Evolutionary conservation across 2,329 filamentous ascomycete genomes (phyloP).

Genomic region (Metarhizium robertsii): DNA sequence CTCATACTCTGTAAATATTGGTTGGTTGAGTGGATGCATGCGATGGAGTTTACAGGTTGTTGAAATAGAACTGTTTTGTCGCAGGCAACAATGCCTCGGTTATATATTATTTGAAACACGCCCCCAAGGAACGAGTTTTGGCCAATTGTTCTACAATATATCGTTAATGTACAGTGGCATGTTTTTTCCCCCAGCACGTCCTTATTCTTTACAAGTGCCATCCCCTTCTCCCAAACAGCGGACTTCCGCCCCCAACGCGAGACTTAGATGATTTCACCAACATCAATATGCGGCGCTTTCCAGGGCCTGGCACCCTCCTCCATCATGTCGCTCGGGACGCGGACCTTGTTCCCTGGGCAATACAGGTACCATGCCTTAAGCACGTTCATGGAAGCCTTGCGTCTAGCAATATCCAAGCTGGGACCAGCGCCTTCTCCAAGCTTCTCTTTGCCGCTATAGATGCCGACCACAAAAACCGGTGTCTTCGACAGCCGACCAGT

Average conservation of each 20-base stretch:
- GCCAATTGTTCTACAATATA: slow-evolving; percentile 27
- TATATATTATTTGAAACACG: not conserved
- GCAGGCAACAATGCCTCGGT: not conserved
- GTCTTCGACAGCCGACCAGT: slow-evolving; percentile 77
- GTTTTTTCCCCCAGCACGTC: not conserved
- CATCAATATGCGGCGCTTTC: slow-evolving; percentile 60
- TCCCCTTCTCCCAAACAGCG: not conserved
- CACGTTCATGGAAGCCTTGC: slow-evolving; percentile 72
- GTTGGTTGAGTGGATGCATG: not conserved
- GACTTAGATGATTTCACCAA: slow-evolving; percentile 57
- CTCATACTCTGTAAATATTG: not conserved
- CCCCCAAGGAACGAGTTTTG: not conserved
- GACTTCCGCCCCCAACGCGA: not conserved
- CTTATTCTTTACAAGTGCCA: not conserved
- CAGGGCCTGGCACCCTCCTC: slow-evolving; percentile 50
- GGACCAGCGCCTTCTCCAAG: slow-evolving; percentile 81
- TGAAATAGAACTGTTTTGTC: not conserved
- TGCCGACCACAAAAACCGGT: slow-evolving; percentile 88
- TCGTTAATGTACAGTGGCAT: slow-evolving; percentile 25
- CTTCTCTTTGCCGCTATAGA: slow-evolving; percentile 86
- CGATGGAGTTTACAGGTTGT: not conserved
- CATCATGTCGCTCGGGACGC: slow-evolving; percentile 62
- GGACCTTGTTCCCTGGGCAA: slow-evolving; percentile 58
- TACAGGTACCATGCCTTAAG: slow-evolving; percentile 97
- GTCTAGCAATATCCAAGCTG: slow-evolving; percentile 67